These are phyloP conservation scores for Macadamia tetraphylla DNA, from an alignment of 164 flowering plant genomes.

Conservation along the genomic window DNA sequence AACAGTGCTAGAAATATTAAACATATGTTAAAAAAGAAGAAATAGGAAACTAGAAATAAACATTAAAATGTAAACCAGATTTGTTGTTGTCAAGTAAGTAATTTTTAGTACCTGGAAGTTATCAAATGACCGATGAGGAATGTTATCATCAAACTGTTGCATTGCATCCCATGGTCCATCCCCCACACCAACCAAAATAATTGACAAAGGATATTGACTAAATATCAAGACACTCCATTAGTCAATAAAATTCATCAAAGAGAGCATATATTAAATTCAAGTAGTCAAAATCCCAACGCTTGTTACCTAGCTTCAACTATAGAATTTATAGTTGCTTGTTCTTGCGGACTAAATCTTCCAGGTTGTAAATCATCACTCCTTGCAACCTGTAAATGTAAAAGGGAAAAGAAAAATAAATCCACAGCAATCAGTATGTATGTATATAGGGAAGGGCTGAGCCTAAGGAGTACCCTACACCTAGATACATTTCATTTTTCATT, in stretches of 20 bases:
- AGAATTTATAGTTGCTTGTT: slow-evolving; percentile 64
- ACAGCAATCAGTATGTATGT: no score
- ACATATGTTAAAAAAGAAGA: no score
- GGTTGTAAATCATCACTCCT: slow-evolving; percentile 41
- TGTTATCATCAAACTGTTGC: slow-evolving; percentile 77
- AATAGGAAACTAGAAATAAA: no score
- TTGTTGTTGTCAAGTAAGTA: no score
- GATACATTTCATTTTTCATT: no score
- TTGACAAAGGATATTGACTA: slow-evolving; percentile 81
- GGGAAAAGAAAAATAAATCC: not conserved
- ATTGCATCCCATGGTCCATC: slow-evolving; percentile 98
- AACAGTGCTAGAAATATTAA: no score
- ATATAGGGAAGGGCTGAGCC: no score
- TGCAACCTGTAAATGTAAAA: slow-evolving; percentile 46
- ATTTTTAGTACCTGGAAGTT: slow-evolving; percentile 66
- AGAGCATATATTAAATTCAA: not conserved
- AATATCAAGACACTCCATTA: slow-evolving; percentile 1
- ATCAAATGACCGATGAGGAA: slow-evolving; percentile 74
- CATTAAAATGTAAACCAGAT: no score
- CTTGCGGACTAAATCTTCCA: slow-evolving; percentile 72
- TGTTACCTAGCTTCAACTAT: slow-evolving; percentile 75
- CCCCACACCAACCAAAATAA: slow-evolving; percentile 83
- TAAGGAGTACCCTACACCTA: no score
- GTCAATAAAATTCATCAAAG: not conserved
- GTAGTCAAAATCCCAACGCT: not conserved